Conservation (phyloP, 2,329 filamentous ascomycete genomes). For the Colletotrichum truncatum region DNA sequence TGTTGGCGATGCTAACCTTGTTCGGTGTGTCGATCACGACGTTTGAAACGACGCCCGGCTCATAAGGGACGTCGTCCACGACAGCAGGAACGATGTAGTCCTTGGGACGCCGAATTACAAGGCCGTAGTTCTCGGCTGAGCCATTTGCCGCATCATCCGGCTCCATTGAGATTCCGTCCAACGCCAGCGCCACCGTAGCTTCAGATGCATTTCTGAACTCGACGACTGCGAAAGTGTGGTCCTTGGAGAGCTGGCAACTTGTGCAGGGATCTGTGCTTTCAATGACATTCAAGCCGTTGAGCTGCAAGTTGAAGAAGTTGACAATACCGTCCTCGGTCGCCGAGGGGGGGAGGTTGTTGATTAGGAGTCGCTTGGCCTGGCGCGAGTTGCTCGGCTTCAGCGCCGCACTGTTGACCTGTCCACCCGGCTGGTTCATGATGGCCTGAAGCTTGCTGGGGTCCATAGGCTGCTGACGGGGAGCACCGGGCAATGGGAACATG, state of each 20-base stretch:
- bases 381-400: slow-evolving; percentile 93
- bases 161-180: slow-evolving; percentile 91
- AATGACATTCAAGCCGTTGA: slow-evolving; percentile 96
- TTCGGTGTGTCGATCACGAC: slow-evolving; percentile 91
- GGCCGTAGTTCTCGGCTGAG: slow-evolving; percentile 58
- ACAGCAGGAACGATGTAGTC: slow-evolving; percentile 94
- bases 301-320: slow-evolving; percentile 93
- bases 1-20: slow-evolving; percentile 93
- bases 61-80: slow-evolving; percentile 76
- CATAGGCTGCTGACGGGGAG: slow-evolving; percentile 93
- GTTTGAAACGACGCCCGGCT: slow-evolving; percentile 80
- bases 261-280: slow-evolving; percentile 86
- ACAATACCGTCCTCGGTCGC: slow-evolving; percentile 80
- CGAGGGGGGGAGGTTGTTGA: slow-evolving; percentile 80
- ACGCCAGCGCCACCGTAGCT: slow-evolving; percentile 87
- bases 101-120: slow-evolving; percentile 87
- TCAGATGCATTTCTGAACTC: slow-evolving; percentile 92
- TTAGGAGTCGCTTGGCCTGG: slow-evolving; percentile 91
- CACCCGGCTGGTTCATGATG: slow-evolving; percentile 90
- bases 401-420: slow-evolving; percentile 75
- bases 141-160: slow-evolving; percentile 70
- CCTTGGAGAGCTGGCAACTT: slow-evolving; percentile 82
- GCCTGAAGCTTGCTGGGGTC: slow-evolving; percentile 93
- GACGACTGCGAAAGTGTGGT: slow-evolving; percentile 82
- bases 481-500: slow-evolving; percentile 98